Evolutionary conservation across 352 stramenopile genomes (phyloP).

Genomic region (Pythium phragmitis): DNA sequence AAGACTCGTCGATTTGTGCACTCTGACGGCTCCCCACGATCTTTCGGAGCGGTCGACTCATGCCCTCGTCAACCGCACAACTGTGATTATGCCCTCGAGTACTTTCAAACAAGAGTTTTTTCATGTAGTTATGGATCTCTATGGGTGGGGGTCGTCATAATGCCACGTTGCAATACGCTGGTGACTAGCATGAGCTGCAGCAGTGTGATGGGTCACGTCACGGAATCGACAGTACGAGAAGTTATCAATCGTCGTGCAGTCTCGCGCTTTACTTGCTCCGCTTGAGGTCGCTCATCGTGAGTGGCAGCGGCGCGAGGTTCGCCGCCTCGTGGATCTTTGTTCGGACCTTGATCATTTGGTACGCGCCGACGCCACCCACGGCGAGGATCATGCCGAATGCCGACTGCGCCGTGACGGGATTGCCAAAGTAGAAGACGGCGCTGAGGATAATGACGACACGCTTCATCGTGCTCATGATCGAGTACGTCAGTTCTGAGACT

Average conservation of each 20-base stretch:
- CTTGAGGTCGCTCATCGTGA: slow-evolving; percentile 44
- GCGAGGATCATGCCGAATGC: slow-evolving; percentile 72
- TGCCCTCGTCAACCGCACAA: no score
- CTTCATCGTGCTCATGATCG: slow-evolving; percentile 91
- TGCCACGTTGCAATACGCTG: no score
- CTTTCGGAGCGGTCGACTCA: no score
- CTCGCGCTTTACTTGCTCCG: slow-evolving; percentile 23
- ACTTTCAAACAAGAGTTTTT: no score
- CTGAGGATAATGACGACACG: slow-evolving; percentile 86
- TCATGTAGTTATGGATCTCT: no score
- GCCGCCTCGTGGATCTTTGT: slow-evolving; percentile 39
- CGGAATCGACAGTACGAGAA: no score
- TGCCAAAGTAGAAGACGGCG: slow-evolving; percentile 85
- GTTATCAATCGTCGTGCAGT: not conserved
- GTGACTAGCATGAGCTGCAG: no score
- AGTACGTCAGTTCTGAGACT: slow-evolving; percentile 87
- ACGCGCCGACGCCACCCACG: slow-evolving; percentile 66
- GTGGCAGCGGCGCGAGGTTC: slow-evolving; percentile 41
- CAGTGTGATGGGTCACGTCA: not conserved
- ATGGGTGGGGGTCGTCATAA: no score
- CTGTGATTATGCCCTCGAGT: no score
- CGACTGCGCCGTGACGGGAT: slow-evolving; percentile 68
- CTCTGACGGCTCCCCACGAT: no score
- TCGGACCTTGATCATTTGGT: slow-evolving; percentile 78
- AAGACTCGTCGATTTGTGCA: no score